Base-by-base conservation (phyloP, 2,329 filamentous ascomycete genomes). In the Hymenoscyphus scutula region DNA sequence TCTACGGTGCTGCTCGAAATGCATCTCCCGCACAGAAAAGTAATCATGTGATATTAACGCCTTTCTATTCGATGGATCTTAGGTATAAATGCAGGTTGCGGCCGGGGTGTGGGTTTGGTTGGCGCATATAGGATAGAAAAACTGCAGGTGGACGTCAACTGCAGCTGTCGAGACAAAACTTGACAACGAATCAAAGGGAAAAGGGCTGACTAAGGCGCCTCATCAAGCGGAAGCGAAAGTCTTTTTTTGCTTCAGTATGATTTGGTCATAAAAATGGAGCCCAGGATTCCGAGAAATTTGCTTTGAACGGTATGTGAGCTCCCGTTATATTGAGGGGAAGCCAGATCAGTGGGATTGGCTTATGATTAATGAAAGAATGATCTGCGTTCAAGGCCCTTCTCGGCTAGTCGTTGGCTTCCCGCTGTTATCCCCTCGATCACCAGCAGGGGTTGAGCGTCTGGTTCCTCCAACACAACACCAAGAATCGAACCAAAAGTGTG, bases 41-140 rank as follows among this genome's bases (percentile, higher is more conserved):
- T 5, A 32, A 48, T 58, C 56, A 58, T 58, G 56, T 58, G 55
- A 29, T 56, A 11, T 37, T 56, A 17, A 38, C 19, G 54, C 10
- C 30, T 19, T 56, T 32, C 32, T 13, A 56, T 56, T 56, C 54
- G 54, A 34, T 38, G 32, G 54, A 23, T 23, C 41, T 48, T 25
- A 11, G 19, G 41, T 48, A 23, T 48, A 48, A 23, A 48, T 48
- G 41, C 41, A 23, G n/a, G 41, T n/a, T 48, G 41, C 4, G 8
- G n/a, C 41, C 19, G 7, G 41, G 38, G 38, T 45, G 19, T 23
- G 3, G 19, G 6, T 48, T 48, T 48, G n/a, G 41, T 48, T 48
- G 41, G 41, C 41, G 41, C 41, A 48, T 48, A 48, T 23, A 48
- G 23, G 41, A n/a, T 34, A 48, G 23, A 10, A 19, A 8, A 5